Percentiles rank a stretch among this genome's conserved stretches.
phyloP scores from a whole-genome alignment of 2,329 filamentous ascomycete species.

The Clonostachys sp. region DNA sequence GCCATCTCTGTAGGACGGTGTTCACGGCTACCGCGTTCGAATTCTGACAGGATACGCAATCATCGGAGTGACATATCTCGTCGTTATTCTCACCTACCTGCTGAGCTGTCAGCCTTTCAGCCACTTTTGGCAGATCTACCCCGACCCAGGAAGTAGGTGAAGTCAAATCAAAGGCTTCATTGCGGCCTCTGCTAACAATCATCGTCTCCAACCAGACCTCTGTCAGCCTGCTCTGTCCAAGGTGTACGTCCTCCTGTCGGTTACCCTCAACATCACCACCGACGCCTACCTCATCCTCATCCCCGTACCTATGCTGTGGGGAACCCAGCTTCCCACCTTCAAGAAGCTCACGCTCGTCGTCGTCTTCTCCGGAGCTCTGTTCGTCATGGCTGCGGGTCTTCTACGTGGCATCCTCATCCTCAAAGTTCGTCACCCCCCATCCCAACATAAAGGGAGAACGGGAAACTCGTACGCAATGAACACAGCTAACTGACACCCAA shows the following conservation, averaged over 20 bases:
- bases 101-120: conserved; percentile 25
- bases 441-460: too few relatives aligned
- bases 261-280: conserved; percentile 28
- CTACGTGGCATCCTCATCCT: conserved; percentile 46
- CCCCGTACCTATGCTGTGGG: conserved; percentile 45
- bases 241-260: conserved; percentile 28
- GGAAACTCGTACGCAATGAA: too few relatives aligned
- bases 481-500: not conserved
- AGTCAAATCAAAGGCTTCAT: too few relatives aligned
- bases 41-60: conserved; percentile 25
- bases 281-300: conserved; percentile 34
- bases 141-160: conserved; percentile 30
- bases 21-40: conserved; percentile 14
- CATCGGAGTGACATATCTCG: conserved; percentile 23
- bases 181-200: conserved; percentile 18
- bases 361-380: conserved; percentile 50
- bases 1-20: conserved; percentile 5
- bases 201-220: conserved; percentile 13
- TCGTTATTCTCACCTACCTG: conserved; percentile 21
- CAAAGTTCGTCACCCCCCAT: not conserved
- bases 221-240: conserved; percentile 33
- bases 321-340: conserved; percentile 36
- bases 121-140: conserved; percentile 35
- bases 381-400: conserved; percentile 49
- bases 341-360: conserved; percentile 48